These are phyloP conservation scores for Gastrolobium villosum DNA, from an alignment of 306 rosid genomes.

Conservation along the genomic window DNA sequence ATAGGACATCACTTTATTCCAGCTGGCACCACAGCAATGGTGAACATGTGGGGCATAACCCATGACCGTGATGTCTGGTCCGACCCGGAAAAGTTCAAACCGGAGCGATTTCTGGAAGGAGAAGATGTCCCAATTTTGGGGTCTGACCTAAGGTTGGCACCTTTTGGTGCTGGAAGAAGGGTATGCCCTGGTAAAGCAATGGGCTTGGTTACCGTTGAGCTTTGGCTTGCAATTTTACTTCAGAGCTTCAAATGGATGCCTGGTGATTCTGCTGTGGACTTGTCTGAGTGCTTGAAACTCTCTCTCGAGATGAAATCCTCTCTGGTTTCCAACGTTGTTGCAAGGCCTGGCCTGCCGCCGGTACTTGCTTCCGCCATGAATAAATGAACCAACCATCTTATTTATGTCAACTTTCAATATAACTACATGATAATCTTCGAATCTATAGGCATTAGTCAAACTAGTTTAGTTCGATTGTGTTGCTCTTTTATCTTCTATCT, in stretches of 20 bases:
- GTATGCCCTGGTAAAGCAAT: constrained; percentile 86
- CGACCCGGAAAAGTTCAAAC: constrained; percentile 59
- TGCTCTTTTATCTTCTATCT: too few species aligned
- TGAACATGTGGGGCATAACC: constrained; percentile 86
- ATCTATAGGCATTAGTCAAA: too few species aligned
- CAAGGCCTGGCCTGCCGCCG: constrained; percentile 41
- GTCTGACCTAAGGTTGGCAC: constrained; percentile 80
- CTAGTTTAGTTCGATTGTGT: too few species aligned
- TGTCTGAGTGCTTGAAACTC: constrained; percentile 75
- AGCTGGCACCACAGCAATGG: constrained; percentile 86
- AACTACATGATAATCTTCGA: too few species aligned
- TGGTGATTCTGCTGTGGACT: constrained; percentile 54
- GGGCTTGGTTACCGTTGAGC: constrained; percentile 80
- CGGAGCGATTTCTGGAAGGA: constrained; percentile 64
- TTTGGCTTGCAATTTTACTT: constrained; percentile 76
- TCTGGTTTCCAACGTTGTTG: constrained; percentile 57
- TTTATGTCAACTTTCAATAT: too few species aligned
- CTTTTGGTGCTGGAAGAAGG: constrained; percentile 84
- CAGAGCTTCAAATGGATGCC: constrained; percentile 69
- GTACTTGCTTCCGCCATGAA: too few species aligned
- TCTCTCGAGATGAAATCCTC: constrained; percentile 74
- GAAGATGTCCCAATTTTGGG: constrained; percentile 64
- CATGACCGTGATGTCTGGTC: constrained; percentile 71
- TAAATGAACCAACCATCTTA: too few species aligned
- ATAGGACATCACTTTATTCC: constrained; percentile 67